Conservation (phyloP, 2,329 filamentous ascomycete genomes). For the Ophiosphaerella narmari region DNA sequence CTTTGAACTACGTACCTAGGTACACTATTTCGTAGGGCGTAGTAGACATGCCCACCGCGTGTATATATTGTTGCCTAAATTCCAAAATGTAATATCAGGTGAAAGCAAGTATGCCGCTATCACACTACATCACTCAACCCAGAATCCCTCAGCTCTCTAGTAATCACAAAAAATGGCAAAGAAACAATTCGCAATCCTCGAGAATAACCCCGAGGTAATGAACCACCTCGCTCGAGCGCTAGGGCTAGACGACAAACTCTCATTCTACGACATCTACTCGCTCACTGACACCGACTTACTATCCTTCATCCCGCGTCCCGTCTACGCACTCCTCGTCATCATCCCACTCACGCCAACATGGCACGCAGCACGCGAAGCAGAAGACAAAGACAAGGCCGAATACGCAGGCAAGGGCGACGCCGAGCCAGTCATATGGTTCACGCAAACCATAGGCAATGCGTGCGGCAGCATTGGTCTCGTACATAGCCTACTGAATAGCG, state of each 20-base stretch:
- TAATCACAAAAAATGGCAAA: conserved; percentile 24
- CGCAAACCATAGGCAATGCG: conserved; percentile 62
- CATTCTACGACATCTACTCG: conserved; percentile 60
- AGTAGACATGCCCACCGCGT: neutral
- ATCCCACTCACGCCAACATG: conserved; percentile 50
- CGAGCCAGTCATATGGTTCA: conserved; percentile 63
- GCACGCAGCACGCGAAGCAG: conserved; percentile 46
- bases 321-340: conserved; percentile 60
- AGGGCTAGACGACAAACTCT: conserved; percentile 52
- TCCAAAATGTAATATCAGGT: too few relatives aligned
- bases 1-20: neutral
- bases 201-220: conserved; percentile 63
- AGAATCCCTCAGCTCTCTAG: neutral
- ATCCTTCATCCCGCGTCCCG: conserved; percentile 57
- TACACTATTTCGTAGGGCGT: neutral
- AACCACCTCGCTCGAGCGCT: conserved; percentile 55
- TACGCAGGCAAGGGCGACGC: conserved; percentile 54
- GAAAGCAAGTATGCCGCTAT: too few relatives aligned
- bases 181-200: conserved; percentile 35
- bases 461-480: conserved; percentile 64
- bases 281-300: conserved; percentile 57
- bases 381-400: conserved; percentile 47
- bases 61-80: conserved; percentile 8
- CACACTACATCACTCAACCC: neutral
- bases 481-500: conserved; percentile 59